Conservation (phyloP, 2,329 filamentous ascomycete genomes). For the Alternaria postmessia region DNA sequence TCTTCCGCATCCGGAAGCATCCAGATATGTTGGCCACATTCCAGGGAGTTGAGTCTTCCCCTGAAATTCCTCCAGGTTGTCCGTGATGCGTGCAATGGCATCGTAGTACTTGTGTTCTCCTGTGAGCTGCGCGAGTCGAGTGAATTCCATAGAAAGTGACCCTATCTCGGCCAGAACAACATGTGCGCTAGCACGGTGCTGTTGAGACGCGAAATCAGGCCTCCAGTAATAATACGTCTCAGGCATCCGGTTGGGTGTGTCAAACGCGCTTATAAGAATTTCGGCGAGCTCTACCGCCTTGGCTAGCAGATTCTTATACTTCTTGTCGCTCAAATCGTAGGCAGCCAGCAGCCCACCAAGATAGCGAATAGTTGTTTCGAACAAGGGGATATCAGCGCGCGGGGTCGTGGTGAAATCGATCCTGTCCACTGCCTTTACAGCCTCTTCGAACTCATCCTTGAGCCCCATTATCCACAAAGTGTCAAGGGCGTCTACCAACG, state of each 20-base stretch:
- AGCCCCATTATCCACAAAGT: constrained; percentile 78
- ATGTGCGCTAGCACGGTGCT: constrained; percentile 51
- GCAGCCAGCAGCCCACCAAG: constrained; percentile 74
- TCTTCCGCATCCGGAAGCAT: constrained; percentile 52
- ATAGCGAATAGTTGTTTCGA: constrained; percentile 76
- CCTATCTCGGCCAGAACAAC: constrained; percentile 59
- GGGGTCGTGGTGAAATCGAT: constrained; percentile 69
- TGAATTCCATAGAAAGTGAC: constrained; percentile 59
- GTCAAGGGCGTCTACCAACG: constrained; percentile 78
- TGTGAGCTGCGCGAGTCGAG: constrained; percentile 57
- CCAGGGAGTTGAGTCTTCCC: constrained; percentile 56
- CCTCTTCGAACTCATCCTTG: constrained; percentile 70
- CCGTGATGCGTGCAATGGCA: constrained; percentile 57
- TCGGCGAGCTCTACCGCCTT: constrained; percentile 72
- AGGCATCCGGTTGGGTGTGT: constrained; percentile 74
- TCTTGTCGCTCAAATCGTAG: constrained; percentile 69
- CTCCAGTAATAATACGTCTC: constrained; percentile 66
- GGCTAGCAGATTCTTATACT: constrained; percentile 61
- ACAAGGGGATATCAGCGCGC: constrained; percentile 66
- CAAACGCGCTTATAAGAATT: constrained; percentile 71
- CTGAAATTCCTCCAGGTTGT: constrained; percentile 55
- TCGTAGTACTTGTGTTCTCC: constrained; percentile 59
- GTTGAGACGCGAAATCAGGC: constrained; percentile 47
- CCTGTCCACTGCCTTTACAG: constrained; percentile 64
- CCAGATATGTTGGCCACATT: constrained; percentile 59